These are phyloP conservation scores for Rhizoclosmatium globosum DNA, from an alignment of 192 early-diverging fungal species.

Conservation along the genomic window DNA sequence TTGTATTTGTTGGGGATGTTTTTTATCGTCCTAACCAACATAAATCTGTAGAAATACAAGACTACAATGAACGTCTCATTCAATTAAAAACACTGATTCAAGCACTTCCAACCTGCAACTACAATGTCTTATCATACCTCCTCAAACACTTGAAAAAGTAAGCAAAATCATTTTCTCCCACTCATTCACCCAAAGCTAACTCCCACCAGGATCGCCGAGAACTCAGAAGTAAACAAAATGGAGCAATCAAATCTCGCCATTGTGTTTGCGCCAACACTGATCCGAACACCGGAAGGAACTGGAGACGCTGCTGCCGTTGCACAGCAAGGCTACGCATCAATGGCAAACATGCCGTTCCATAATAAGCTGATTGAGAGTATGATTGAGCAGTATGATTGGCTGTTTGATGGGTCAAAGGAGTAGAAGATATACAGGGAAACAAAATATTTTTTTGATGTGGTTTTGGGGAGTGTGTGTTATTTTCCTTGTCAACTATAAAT, in stretches of 20 bases:
- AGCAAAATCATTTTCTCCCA: neutral
- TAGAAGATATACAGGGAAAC: neutral
- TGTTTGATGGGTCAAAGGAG: constrained; percentile 51
- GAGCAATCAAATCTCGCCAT: constrained; percentile 67
- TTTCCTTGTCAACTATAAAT: no score
- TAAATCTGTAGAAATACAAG: constrained; percentile 45
- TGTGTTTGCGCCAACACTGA: constrained; percentile 62
- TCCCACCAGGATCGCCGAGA: constrained; percentile 47
- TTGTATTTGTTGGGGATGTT: constrained; percentile 37
- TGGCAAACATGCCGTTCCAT: constrained; percentile 63
- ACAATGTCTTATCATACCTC: constrained; percentile 59
- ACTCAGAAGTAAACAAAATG: constrained; percentile 65
- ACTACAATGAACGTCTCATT: constrained; percentile 76
- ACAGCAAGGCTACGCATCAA: constrained; percentile 48
- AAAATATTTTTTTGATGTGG: no score
- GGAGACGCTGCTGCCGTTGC: constrained; percentile 21
- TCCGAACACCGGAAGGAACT: constrained; percentile 49
- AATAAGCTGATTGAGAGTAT: constrained; percentile 59
- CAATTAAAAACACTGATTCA: constrained; percentile 74
- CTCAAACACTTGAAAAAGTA: constrained; percentile 59
- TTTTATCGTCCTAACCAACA: constrained; percentile 1
- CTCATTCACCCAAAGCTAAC: neutral
- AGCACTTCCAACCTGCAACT: constrained; percentile 55
- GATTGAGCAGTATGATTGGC: constrained; percentile 55
- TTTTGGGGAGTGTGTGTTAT: no score